Base-by-base conservation (phyloP, 805 yeast species). In the Torulaspora quercuum region DNA sequence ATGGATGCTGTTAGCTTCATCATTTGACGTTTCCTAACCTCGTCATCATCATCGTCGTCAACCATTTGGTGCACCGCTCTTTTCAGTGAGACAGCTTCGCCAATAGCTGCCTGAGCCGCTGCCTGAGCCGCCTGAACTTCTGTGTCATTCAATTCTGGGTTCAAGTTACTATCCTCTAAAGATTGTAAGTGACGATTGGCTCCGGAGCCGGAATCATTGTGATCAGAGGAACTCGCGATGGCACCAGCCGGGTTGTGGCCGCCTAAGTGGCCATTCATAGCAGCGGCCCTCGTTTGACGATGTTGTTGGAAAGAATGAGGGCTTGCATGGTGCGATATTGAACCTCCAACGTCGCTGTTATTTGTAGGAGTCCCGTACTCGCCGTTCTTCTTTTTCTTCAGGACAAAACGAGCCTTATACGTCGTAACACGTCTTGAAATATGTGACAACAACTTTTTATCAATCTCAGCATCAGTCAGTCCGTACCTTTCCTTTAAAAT, bases 361-460 rank as follows among this genome's bases (percentile, higher is more conserved):
- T 32, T 36, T n/a, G 35, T 25, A 16, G 39, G 35, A 3, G 41
- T 43, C 9, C 53, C 55, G 29, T 57, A 59, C 12, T 54, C 54
- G 10, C 62, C 62, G 21, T 44, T 52, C 34, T 51, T 60, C 48
- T 57, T 59, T 39, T 57, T 55, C 39, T 59, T 60, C 29, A 55
- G 35, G 5, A 59, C 61, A 30, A 59, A 57, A 26, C 65, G 46
- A 10, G 65, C 62, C 29, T 60, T 60, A 36, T 59, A 60, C 5
- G 64, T 57, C 15, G 64, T 59, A 8, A 60, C 59, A 33, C 62
- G 55, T 44, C 64, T 53, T 4, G 61, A 52, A 11, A 60, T 59
- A 26, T 53, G 48, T 8, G 57, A 47, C 10, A 51, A 41, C 34
- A 60, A 44, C 30, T 48, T 55, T 37, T 57, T 57, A 25, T 50